A percentile compares a stretch with the other conserved stretches of the same genome.
These are phyloP conservation scores for Quercus berberidifolia DNA, from an alignment of 306 rosid genomes.

Conservation along the genomic window DNA sequence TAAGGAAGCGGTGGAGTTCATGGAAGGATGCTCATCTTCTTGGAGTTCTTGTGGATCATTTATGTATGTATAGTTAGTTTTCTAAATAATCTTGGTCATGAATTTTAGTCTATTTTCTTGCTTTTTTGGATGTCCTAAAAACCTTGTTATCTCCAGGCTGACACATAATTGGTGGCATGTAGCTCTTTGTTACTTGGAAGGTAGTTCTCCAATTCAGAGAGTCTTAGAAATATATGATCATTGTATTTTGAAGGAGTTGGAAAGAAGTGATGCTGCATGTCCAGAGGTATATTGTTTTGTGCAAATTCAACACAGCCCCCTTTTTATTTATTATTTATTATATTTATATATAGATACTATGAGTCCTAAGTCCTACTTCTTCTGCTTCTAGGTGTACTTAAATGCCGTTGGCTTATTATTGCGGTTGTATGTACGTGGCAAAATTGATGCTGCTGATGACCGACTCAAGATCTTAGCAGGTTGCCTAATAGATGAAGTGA, in stretches of 20 bases:
- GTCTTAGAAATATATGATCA: conserved; percentile 64
- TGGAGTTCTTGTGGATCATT: conserved; percentile 66
- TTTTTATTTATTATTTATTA: neutral
- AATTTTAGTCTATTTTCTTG: conserved; percentile 1
- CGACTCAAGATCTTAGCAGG: conserved; percentile 51
- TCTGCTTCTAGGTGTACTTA: conserved; percentile 64
- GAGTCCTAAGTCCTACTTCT: conserved; percentile 14
- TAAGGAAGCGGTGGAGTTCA: conserved; percentile 80
- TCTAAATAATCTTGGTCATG: conserved; percentile 1
- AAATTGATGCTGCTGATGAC: conserved; percentile 41
- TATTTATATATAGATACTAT: neutral
- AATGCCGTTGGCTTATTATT: conserved; percentile 73
- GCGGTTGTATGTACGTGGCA: conserved; percentile 61
- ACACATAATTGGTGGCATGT: conserved; percentile 99
- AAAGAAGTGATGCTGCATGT: conserved; percentile 43
- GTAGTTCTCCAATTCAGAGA: conserved; percentile 51
- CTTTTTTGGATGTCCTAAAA: conserved; percentile 9
- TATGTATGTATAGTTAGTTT: conserved; percentile 45
- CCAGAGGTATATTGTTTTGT: conserved; percentile 48
- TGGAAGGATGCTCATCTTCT: conserved; percentile 74
- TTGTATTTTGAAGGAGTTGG: conserved; percentile 81
- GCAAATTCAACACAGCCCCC: neutral
- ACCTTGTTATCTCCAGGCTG: conserved; percentile 48
- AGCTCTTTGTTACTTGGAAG: conserved; percentile 90
- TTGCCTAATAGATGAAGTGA: conserved; percentile 56